These are phyloP conservation scores for Podospora fimiseda DNA, from an alignment of 495 filamentous ascomycete genomes.

Conservation along the genomic window DNA sequence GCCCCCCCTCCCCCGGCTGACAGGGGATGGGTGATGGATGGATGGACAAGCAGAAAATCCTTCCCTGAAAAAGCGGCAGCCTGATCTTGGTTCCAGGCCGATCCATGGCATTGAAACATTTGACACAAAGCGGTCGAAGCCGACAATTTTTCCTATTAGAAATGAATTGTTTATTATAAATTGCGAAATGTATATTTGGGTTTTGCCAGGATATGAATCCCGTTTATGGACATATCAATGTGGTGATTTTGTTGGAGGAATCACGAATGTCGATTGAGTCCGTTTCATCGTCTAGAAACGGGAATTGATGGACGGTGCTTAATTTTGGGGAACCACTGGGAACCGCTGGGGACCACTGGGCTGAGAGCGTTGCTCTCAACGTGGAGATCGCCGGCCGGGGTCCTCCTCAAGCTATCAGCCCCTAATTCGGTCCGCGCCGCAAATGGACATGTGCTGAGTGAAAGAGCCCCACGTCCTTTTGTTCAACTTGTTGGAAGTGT, in stretches of 20 bases:
- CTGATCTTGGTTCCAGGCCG: neutral
- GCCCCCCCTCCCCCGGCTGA: neutral
- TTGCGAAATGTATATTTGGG: no score
- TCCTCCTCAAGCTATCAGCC: neutral
- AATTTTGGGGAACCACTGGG: neutral
- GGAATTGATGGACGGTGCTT: neutral
- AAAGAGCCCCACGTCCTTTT: neutral
- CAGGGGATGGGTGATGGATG: neutral
- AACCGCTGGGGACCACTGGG: no score
- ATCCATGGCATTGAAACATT: no score
- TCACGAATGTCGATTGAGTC: no score
- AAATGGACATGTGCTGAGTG: conserved; percentile 1
- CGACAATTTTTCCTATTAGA: no score
- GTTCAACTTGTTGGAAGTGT: neutral
- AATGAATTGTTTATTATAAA: no score
- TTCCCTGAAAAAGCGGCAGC: no score
- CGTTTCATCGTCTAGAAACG: neutral
- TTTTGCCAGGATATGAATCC: no score
- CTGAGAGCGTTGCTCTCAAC: no score
- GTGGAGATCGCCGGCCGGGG: neutral
- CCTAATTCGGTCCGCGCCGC: neutral
- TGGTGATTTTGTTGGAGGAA: no score
- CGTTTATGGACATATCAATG: no score
- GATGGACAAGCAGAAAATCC: neutral
- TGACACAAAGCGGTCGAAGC: no score